Conservation (phyloP, 1,284 basidiomycete genomes). For the Xerocomus amazonicus region DNA sequence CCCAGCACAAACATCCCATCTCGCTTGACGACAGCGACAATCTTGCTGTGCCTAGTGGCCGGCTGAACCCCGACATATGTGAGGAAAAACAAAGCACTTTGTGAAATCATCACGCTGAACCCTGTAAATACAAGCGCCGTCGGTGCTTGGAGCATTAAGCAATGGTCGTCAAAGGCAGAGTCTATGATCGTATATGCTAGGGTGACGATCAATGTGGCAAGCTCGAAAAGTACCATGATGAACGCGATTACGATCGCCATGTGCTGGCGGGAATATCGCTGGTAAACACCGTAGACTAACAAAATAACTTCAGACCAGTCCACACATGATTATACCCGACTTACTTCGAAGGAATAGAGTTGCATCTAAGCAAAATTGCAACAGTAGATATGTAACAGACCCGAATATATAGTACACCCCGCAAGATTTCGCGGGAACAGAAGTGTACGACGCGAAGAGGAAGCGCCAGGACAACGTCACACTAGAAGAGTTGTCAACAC, state of each 20-base stretch:
- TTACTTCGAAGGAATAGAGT: slow-evolving; percentile 22
- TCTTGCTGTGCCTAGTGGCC: slow-evolving; percentile 13
- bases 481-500: slow-evolving; percentile 10
- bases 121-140: neutral
- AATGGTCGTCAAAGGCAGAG: slow-evolving; percentile 10
- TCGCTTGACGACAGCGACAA: slow-evolving; percentile 15
- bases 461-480: neutral
- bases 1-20: slow-evolving; percentile 19
- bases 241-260: neutral
- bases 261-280: neutral
- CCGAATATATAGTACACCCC: neutral
- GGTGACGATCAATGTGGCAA: neutral
- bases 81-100: slow-evolving; percentile 13
- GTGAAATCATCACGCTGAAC: slow-evolving; percentile 12
- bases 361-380: slow-evolving; percentile 14
- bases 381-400: slow-evolving; percentile 4
- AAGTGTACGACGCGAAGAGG: neutral
- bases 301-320: neutral
- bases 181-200: slow-evolving; percentile 2
- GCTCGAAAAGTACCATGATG: slow-evolving; percentile 3
- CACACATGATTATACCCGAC: slow-evolving; percentile 3
- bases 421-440: slow-evolving; percentile 8
- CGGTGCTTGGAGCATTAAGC: slow-evolving; percentile 8
- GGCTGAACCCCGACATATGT: slow-evolving; percentile 19
- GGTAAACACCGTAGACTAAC: slow-evolving; percentile 18